phyloP scores from a whole-genome alignment of 257 asterid genomes.

The Solanum commersonii region DNA sequence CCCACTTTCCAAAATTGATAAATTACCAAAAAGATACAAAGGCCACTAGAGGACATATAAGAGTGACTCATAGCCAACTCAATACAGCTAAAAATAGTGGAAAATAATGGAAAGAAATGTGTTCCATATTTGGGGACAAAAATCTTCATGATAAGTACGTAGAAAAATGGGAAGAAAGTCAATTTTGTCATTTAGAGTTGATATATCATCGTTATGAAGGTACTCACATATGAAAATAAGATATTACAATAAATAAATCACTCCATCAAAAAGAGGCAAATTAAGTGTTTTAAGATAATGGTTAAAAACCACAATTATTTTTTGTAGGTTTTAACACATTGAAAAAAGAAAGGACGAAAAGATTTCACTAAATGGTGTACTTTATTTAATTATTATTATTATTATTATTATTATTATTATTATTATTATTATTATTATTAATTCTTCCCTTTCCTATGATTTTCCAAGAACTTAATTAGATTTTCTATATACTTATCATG shows the following conservation, averaged over 20 bases:
- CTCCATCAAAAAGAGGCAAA: background rate
- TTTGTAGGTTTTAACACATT: too few relatives aligned
- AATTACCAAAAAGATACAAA: slow-evolving; percentile 19
- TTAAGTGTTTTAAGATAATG: background rate
- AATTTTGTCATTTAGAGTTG: too few relatives aligned
- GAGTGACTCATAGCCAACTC: slow-evolving; percentile 37
- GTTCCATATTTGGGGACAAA: slow-evolving; percentile 25
- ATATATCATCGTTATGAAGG: too few relatives aligned
- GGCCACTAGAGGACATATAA: slow-evolving; percentile 12
- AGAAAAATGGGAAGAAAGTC: too few relatives aligned
- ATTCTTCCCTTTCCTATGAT: background rate
- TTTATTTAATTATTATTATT: background rate
- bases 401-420: background rate
- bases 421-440: background rate
- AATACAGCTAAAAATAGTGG: slow-evolving; percentile 32
- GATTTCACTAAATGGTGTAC: background rate
- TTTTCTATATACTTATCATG: slow-evolving; percentile 15
- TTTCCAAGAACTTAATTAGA: slow-evolving; percentile 9
- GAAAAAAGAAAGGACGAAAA: too few relatives aligned
- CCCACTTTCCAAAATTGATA: slow-evolving; percentile 16
- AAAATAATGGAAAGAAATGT: slow-evolving; percentile 40
- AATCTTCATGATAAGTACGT: background rate
- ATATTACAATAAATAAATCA: background rate
- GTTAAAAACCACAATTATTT: background rate
- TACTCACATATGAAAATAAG: too few relatives aligned